Evolutionary conservation across 306 rosid species (phyloP).

Genomic region (Hippophae tibetana): DNA sequence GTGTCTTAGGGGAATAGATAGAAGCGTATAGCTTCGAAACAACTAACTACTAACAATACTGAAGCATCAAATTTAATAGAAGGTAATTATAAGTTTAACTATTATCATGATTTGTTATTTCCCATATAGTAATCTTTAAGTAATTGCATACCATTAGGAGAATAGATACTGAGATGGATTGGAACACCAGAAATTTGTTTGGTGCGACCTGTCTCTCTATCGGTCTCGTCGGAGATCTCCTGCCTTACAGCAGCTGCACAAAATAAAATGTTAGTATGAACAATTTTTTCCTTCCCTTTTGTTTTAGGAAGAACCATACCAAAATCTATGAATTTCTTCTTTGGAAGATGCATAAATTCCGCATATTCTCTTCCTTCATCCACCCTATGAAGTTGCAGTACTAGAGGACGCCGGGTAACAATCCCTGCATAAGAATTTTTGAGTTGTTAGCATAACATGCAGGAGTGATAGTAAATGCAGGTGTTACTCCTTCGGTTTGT

Average conservation of each 20-base stretch:
- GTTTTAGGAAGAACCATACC: constrained; percentile 28
- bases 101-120: too few species aligned
- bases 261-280: not conserved
- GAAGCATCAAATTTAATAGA: not conserved
- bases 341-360: constrained; percentile 82
- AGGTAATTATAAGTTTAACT: too few species aligned
- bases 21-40: too few species aligned
- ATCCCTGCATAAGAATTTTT: constrained; percentile 45
- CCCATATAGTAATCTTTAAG: too few species aligned
- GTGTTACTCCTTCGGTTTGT: not conserved
- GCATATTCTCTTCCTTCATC: constrained; percentile 76
- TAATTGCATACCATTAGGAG: constrained; percentile 27
- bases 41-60: not conserved
- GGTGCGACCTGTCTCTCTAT: constrained; percentile 33
- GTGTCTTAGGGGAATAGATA: too few species aligned
- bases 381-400: constrained; percentile 76
- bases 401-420: constrained; percentile 90
- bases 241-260: constrained; percentile 24
- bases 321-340: constrained; percentile 67
- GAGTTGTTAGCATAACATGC: not conserved
- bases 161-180: constrained; percentile 40
- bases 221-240: constrained; percentile 41
- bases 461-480: not conserved
- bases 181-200: constrained; percentile 34
- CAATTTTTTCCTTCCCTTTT: not conserved